These are phyloP conservation scores for Colletotrichum horii DNA, from an alignment of 2,329 filamentous ascomycete species.

Conservation along the genomic window DNA sequence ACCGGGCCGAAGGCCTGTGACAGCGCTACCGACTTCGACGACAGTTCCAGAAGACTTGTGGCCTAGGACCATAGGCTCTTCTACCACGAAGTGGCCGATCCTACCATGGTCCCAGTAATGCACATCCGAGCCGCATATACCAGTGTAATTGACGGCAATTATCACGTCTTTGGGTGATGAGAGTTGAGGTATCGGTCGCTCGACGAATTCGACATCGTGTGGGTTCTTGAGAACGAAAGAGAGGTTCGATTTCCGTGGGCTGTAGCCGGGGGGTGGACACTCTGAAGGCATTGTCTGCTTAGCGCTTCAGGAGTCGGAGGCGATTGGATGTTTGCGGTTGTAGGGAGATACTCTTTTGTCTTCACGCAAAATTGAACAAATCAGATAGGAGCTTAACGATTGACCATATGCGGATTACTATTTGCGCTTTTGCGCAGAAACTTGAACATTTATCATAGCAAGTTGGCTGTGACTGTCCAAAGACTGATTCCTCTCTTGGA, in stretches of 20 bases:
- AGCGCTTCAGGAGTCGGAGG: neutral
- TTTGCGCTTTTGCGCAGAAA: neutral
- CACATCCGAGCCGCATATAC: constrained; percentile 87
- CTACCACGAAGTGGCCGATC: constrained; percentile 85
- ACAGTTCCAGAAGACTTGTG: constrained; percentile 79
- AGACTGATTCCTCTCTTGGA: neutral
- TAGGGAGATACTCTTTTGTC: neutral
- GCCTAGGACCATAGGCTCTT: constrained; percentile 79
- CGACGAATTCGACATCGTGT: constrained; percentile 74
- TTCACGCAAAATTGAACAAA: neutral
- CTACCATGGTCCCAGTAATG: constrained; percentile 88
- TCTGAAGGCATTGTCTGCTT: neutral
- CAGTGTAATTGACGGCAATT: constrained; percentile 82
- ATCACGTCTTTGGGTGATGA: constrained; percentile 75
- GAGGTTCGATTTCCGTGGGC: constrained; percentile 64
- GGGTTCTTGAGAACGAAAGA: constrained; percentile 85
- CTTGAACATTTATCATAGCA: neutral
- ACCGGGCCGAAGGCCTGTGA: constrained; percentile 69
- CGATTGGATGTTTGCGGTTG: neutral
- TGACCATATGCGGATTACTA: neutral
- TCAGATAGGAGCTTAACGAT: neutral
- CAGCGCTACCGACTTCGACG: constrained; percentile 69
- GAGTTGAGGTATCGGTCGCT: constrained; percentile 75
- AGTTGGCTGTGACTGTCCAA: neutral
- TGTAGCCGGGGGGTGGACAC: neutral